Base-by-base conservation (phyloP, 139 green algal genomes). In the Asterochloris sp. region DNA sequence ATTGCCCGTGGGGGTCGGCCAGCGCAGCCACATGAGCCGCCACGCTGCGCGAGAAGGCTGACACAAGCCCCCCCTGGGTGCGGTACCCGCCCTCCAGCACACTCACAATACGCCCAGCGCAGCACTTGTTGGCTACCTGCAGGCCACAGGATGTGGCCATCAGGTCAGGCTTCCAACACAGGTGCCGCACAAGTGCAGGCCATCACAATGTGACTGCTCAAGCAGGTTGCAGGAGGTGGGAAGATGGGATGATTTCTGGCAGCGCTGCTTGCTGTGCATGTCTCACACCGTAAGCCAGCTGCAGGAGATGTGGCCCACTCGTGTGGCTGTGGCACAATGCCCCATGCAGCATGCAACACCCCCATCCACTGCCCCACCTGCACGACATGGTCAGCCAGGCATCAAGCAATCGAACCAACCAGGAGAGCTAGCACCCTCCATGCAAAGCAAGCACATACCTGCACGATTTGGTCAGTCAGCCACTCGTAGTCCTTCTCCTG, bases 41-140 rank as follows among this genome's bases (percentile, higher is more conserved):
- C 24, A 98, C 94, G 63, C 83, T 92, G 26, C 95, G 89, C 10
- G 94, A 92, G 85, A 98, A 98, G 13, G 95, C 91, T 27, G 88
- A 95, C 6, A 94, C 89, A 11, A 93, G 38, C 61, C 85, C 86
- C 0, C 95, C 96, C 74, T 95, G 91, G 54, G 97, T 93, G 85
- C 94, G 92, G 89, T 98, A 98, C 12, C 96, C 96, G 15, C 96
- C 96, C 86, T 98, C 96, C 63, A 98, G 87, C 17, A 92, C 92
- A 13, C 83, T 93, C 62, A 98, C 94, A 10, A 98, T 74, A 1
- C 96, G 90, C 0, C 96, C 96, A 0, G 85, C 38, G 87, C 94
- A 97, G 87, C 89, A 96, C 69, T 63, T 78, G 74, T 91, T 91
- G 60, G 87, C 87, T 54, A 91, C 76, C 76, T 84, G 82, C 76